These are phyloP conservation scores for Aspergillus saccharolyticus DNA, from an alignment of 495 filamentous ascomycete genomes.

Conservation along the genomic window DNA sequence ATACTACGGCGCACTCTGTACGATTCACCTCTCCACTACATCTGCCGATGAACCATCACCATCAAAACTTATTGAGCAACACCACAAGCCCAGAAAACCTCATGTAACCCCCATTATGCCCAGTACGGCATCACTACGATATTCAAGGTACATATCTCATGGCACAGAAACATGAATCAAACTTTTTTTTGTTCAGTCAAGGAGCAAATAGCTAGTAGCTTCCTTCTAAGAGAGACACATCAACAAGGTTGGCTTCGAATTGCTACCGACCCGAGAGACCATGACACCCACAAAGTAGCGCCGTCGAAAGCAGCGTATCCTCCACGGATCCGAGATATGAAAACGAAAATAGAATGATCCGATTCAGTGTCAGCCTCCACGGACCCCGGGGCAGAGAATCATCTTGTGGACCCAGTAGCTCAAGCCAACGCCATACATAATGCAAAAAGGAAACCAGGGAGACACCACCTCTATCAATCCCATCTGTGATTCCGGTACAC, in stretches of 20 bases:
- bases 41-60: too few species aligned
- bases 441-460: conserved; percentile 28
- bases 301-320: conserved; percentile 37
- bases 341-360: conserved; percentile 30
- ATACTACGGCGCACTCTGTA: too few species aligned
- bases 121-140: too few species aligned
- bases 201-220: conserved; percentile 17
- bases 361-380: conserved; percentile 34
- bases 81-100: too few species aligned
- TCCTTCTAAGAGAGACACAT: conserved; percentile 17
- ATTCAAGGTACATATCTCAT: background rate
- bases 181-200: conserved; percentile 20
- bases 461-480: conserved; percentile 30
- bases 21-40: too few species aligned
- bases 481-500: conserved; percentile 21
- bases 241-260: conserved; percentile 17
- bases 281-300: conserved; percentile 30
- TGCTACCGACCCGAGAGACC: conserved; percentile 25
- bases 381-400: conserved; percentile 34
- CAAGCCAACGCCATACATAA: conserved; percentile 51
- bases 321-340: conserved; percentile 41
- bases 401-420: conserved; percentile 40
- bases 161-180: conserved; percentile 14
- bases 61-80: too few species aligned
- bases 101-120: too few species aligned